These are phyloP conservation scores for Clathrospora elynae DNA, from an alignment of 2,329 filamentous ascomycete genomes.

Conservation along the genomic window DNA sequence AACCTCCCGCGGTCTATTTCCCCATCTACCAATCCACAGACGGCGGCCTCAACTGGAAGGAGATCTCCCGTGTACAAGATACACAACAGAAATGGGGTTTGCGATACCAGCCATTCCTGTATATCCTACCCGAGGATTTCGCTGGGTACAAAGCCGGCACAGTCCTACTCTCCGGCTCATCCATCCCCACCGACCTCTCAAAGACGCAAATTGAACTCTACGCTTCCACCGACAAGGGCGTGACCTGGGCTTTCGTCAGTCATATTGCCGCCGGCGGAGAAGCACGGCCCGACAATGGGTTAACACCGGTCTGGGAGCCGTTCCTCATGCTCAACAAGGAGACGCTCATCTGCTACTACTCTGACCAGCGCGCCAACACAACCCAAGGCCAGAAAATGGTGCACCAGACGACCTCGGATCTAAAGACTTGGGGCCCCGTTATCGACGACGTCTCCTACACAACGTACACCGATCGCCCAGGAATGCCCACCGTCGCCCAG, in stretches of 20 bases:
- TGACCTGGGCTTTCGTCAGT: constrained; percentile 69
- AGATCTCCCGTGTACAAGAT: constrained; percentile 67
- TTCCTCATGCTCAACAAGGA: constrained; percentile 66
- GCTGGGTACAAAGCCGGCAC: constrained; percentile 66
- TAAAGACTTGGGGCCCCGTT: constrained; percentile 63
- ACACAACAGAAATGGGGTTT: constrained; percentile 69
- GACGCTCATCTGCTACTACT: constrained; percentile 69
- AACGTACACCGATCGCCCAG: constrained; percentile 67
- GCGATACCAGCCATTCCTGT: constrained; percentile 72
- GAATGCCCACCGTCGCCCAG: constrained; percentile 67
- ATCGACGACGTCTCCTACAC: constrained; percentile 67
- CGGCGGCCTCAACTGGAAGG: constrained; percentile 61
- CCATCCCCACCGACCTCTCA: constrained; percentile 63
- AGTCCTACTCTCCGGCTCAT: constrained; percentile 65
- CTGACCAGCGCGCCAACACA: constrained; percentile 68
- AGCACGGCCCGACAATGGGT: constrained; percentile 65
- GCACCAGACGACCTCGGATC: constrained; percentile 66
- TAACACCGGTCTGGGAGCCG: constrained; percentile 75
- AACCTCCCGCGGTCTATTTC: constrained; percentile 52
- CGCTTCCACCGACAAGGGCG: constrained; percentile 64
- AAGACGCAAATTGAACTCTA: constrained; percentile 72
- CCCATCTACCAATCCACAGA: constrained; percentile 56
- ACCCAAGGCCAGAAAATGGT: constrained; percentile 70
- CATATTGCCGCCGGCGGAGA: constrained; percentile 68
- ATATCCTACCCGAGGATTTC: constrained; percentile 63